phyloP scores from a whole-genome alignment of 768 basidiomycete species.

The Astraeus odoratus region DNA sequence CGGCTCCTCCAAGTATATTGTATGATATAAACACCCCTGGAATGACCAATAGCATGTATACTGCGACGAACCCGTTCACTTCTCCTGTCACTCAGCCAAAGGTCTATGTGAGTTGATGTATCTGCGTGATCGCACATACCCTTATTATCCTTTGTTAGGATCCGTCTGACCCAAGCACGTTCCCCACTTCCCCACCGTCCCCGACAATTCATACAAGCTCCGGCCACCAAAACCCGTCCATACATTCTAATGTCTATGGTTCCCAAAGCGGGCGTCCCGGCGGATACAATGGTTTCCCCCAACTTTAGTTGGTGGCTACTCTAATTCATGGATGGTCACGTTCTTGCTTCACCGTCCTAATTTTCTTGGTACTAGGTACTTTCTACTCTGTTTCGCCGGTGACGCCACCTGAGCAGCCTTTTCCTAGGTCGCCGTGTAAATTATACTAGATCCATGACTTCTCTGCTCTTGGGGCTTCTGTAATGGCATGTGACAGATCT shows the following conservation, averaged over 20 bases:
- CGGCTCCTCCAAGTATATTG: constrained; percentile 10
- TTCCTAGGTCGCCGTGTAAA: no score
- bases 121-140: no score
- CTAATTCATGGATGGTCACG: no score
- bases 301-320: constrained; percentile 17
- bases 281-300: constrained; percentile 20
- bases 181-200: constrained; percentile 24
- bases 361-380: no score
- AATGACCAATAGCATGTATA: constrained; percentile 3
- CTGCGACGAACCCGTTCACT: constrained; percentile 7
- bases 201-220: constrained; percentile 7
- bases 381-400: no score
- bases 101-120: constrained; percentile 29
- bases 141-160: constrained; percentile 21
- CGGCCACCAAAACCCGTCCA: constrained; percentile 1
- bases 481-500: no score
- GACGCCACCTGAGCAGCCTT: no score
- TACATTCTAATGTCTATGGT: constrained; percentile 9
- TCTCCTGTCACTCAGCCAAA: constrained; percentile 11
- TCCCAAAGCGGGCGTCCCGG: constrained; percentile 5
- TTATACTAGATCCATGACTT: no score
- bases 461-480: no score
- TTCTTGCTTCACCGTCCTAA: no score
- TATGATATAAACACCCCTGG: background rate
- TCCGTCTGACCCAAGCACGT: constrained; percentile 31